Conservation (phyloP, 768 basidiomycete genomes). For the Trametes cinnabarina region DNA sequence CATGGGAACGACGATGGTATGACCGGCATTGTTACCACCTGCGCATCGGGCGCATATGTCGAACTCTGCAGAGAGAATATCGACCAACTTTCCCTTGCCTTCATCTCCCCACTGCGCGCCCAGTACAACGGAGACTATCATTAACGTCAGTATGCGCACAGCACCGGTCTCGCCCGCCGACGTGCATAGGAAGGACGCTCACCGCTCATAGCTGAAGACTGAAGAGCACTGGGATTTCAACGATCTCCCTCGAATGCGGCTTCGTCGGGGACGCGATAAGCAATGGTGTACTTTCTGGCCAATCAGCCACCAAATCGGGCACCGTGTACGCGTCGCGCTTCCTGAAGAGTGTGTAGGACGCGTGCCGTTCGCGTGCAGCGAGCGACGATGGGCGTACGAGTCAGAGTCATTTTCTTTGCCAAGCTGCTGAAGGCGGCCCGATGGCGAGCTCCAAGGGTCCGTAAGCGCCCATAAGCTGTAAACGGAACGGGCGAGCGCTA, state of each 20-base stretch:
- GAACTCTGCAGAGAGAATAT: conserved; percentile 85
- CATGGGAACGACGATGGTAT: conserved; percentile 88
- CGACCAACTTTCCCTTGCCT: conserved; percentile 94
- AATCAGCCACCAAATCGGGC: conserved; percentile 6
- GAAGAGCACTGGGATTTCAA: background rate
- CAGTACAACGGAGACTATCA: conserved; percentile 67
- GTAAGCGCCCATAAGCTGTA: too few relatives aligned
- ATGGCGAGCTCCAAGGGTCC: background rate
- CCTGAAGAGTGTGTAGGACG: background rate
- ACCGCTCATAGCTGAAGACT: conserved; percentile 4
- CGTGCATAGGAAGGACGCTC: background rate
- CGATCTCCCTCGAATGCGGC: background rate
- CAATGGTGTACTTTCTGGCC: background rate
- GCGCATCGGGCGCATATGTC: conserved; percentile 97
- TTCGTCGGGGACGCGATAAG: background rate
- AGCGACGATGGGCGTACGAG: conserved; percentile 2
- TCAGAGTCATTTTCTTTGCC: conserved; percentile 16
- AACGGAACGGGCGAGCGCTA: too few relatives aligned
- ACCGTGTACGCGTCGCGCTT: background rate
- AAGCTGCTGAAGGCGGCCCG: background rate
- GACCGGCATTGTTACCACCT: conserved; percentile 98
- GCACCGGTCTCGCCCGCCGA: background rate
- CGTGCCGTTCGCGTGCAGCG: background rate
- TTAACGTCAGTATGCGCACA: background rate
- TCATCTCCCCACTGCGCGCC: conserved; percentile 93